These are phyloP conservation scores for Colletotrichum higginsianum DNA, from an alignment of 2,329 filamentous ascomycete species.

Conservation along the genomic window DNA sequence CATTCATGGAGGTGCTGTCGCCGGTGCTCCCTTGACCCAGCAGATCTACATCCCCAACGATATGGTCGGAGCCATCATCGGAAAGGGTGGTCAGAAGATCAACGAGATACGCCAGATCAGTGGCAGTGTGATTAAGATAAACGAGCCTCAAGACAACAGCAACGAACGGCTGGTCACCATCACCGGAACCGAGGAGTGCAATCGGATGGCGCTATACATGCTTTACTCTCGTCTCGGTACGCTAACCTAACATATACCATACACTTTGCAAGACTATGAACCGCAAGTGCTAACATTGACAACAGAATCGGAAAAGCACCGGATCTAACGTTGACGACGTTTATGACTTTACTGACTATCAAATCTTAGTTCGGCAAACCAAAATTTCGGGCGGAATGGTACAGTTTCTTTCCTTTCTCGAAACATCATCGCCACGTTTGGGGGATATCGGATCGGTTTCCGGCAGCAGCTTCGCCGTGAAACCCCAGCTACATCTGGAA, in stretches of 20 bases:
- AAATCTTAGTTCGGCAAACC: conserved; percentile 43
- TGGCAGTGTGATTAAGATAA: conserved; percentile 99
- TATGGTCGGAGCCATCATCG: conserved; percentile 99
- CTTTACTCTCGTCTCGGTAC: conserved; percentile 95
- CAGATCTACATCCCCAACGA: conserved; percentile 99
- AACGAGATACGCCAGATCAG: conserved; percentile 98
- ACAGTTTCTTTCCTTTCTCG: conserved; percentile 41
- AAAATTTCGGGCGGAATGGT: conserved; percentile 41
- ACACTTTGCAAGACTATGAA: neutral
- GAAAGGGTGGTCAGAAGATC: conserved; percentile 98
- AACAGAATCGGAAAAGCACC: conserved; percentile 63
- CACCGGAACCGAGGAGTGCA: conserved; percentile 97
- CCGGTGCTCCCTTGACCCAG: conserved; percentile 90
- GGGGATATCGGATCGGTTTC: conserved; percentile 36
- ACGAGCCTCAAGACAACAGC: conserved; percentile 98
- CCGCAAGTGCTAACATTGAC: conserved; percentile 47
- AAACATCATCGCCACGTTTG: conserved; percentile 38
- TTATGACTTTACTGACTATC: conserved; percentile 43
- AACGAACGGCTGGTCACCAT: conserved; percentile 98
- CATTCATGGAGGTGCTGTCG: conserved; percentile 75
- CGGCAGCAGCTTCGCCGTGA: conserved; percentile 27
- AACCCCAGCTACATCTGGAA: conserved; percentile 36
- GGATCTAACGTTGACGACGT: conserved; percentile 52
- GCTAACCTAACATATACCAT: conserved; percentile 51
- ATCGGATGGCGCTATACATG: conserved; percentile 99